Percentiles rank a stretch among this genome's conserved stretches.
These are phyloP conservation scores for Monilinia laxa DNA, from an alignment of 2,329 filamentous ascomycete species.

Conservation along the genomic window DNA sequence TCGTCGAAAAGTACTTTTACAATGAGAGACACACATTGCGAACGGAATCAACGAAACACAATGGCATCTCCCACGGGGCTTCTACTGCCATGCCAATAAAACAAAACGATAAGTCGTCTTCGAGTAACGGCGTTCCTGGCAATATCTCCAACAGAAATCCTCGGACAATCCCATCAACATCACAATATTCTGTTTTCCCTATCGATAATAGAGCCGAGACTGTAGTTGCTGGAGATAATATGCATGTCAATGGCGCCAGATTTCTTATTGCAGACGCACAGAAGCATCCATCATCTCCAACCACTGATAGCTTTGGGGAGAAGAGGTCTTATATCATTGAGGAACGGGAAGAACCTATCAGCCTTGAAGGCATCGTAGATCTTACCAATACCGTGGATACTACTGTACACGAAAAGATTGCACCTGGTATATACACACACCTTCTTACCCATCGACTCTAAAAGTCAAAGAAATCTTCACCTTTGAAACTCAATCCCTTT, in stretches of 20 bases:
- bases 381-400: conserved; percentile 37
- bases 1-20: neutral
- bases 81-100: neutral
- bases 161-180: conserved; percentile 12
- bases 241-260: neutral
- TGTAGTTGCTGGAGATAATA: neutral
- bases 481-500: conserved; percentile 5
- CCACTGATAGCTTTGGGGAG: neutral
- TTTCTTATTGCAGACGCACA: neutral
- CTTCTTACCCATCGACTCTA: conserved; percentile 17
- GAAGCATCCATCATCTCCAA: neutral
- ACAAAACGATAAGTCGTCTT: neutral
- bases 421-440: conserved; percentile 36
- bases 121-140: neutral
- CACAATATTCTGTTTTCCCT: conserved; percentile 4
- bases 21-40: conserved; percentile 14
- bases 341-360: conserved; percentile 23
- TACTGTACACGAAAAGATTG: conserved; percentile 33
- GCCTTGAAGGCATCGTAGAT: conserved; percentile 35
- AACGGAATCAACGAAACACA: neutral
- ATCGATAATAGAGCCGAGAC: neutral
- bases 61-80: neutral
- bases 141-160: conserved; percentile 1
- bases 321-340: conserved; percentile 10
- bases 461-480: conserved; percentile 18